Conservation (phyloP, 352 stramenopile species). For the Ophiocytium majus region DNA sequence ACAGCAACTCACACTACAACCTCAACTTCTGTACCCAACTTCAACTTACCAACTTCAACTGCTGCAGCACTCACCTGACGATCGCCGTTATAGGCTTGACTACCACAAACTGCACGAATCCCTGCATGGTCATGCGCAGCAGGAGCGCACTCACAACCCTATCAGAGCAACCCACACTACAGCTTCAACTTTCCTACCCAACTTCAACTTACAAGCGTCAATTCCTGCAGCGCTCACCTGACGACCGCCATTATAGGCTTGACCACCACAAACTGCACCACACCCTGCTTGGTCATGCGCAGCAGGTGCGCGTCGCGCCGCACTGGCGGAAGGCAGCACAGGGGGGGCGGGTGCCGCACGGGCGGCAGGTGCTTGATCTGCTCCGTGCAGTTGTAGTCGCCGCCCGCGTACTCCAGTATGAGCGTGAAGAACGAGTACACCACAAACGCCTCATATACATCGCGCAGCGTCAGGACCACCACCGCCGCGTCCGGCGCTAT, state of each 20-base stretch:
- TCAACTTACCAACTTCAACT: too few species aligned
- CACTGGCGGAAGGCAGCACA: constrained; percentile 72
- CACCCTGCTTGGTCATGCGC: constrained; percentile 78
- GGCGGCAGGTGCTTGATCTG: constrained; percentile 74
- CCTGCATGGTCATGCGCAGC: constrained; percentile 78
- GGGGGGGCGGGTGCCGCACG: constrained; percentile 72
- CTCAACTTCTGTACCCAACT: too few species aligned
- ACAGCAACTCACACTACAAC: too few species aligned
- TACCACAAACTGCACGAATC: constrained; percentile 83
- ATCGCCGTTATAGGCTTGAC: constrained; percentile 81
- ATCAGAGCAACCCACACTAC: too few species aligned
- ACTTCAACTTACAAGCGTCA: too few species aligned
- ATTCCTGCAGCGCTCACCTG: too few species aligned
- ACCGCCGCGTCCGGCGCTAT: constrained; percentile 38
- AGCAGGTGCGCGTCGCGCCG: constrained; percentile 73
- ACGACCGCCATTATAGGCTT: constrained; percentile 80
- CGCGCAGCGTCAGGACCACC: constrained; percentile 64
- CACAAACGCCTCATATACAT: constrained; percentile 86
- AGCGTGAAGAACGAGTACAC: constrained; percentile 84
- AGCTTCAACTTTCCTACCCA: too few species aligned
- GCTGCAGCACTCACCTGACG: too few species aligned
- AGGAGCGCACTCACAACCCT: too few species aligned
- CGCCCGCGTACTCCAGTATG: constrained; percentile 75
- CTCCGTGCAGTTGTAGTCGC: constrained; percentile 70
- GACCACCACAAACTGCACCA: constrained; percentile 83